Evolutionary conservation across 179 eudicot genomes (phyloP), one percentile per base, ranked within the genome.

Genomic region (Patellifolia procumbens): DNA sequence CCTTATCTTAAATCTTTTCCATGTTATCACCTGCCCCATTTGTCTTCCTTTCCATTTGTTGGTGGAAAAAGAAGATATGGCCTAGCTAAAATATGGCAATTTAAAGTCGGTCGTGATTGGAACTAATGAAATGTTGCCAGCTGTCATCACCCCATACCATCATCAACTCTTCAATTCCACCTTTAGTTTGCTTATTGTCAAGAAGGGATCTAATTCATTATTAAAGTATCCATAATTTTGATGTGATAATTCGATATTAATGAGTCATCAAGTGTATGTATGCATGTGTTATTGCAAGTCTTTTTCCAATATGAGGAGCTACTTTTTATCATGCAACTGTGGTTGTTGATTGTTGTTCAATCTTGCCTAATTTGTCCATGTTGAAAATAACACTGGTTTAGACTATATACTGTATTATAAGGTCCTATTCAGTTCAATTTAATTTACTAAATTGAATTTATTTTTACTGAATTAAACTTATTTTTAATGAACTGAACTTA

Each of bases 111-210:
- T 74, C 20, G 31, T 67, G 69, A 46, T 62, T 26, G 46, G 53
- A 32, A 52, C 28, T n/a, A 17, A 22, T 26, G 29, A 29, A 68
- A 69, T 5, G 19, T 22, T 37, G 76, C 64, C 77, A 81, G 77
- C 20, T 81, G 83, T 68, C 80, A 72, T 32, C 53, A 65, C 83
- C 83, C 83, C 72, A 72, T 72, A 71, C 64, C 74, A 72, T 66
- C 69, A 55, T 31, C n/a, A 62, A 7, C n/a, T 61, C 0, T 20
- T 17, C 60, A 6, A 39, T 78, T 55, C 55, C 20, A 39, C 15
- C 61, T 28, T 73, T 58, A 72, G 24, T 56, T 48, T 75, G 20
- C 72, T 39, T 39, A 24, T 46, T 64, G 26, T 52, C 65, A 39
- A 74, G 60, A 68, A 51, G 62, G 56, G 70, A 39, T 42, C 52